phyloP scores from a whole-genome alignment of 2,329 filamentous ascomycete species.

The Coleophoma crateriformis region DNA sequence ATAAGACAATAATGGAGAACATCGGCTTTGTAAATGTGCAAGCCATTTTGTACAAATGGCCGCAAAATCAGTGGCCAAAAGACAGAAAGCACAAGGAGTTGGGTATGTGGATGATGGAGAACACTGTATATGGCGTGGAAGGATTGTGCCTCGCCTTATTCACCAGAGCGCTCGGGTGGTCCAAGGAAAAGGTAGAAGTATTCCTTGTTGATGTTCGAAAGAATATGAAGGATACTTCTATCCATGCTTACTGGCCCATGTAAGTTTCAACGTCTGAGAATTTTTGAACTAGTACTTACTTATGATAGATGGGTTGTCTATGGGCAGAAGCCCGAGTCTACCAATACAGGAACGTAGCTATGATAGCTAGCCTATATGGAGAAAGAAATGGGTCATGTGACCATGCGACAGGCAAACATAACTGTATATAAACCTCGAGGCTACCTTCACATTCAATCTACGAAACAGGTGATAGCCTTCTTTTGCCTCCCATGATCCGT shows the following conservation, averaged over 20 bases:
- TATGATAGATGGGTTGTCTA: background rate
- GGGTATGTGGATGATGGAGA: conserved; percentile 26
- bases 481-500: too few species aligned
- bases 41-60: conserved; percentile 42
- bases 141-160: conserved; percentile 27
- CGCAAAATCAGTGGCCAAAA: conserved; percentile 45
- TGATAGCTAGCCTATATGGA: too few species aligned
- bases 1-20: conserved; percentile 33
- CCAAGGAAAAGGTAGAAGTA: conserved; percentile 29
- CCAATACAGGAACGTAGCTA: too few species aligned
- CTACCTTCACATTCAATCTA: too few species aligned
- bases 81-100: conserved; percentile 45
- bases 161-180: conserved; percentile 32
- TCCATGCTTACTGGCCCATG: conserved; percentile 30
- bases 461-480: too few species aligned
- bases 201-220: conserved; percentile 31
- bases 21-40: conserved; percentile 48
- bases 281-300: background rate
- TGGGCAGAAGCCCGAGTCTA: background rate
- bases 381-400: too few species aligned
- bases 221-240: conserved; percentile 29
- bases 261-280: conserved; percentile 11
- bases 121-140: conserved; percentile 14
- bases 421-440: too few species aligned
- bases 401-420: too few species aligned